Evolutionary conservation across 1,139 yeast species (phyloP).

Genomic region (Pichia sp.): DNA sequence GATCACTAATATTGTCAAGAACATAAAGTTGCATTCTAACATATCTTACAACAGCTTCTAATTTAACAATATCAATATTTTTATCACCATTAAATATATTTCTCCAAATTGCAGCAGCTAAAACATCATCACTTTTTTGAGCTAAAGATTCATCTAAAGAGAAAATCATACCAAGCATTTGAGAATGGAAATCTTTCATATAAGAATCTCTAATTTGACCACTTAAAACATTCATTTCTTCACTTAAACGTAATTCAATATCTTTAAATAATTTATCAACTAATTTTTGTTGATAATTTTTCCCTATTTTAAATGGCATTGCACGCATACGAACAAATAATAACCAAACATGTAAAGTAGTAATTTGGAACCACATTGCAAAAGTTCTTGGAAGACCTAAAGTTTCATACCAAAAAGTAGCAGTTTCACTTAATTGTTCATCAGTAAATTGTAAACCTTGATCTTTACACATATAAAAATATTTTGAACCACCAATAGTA

Average conservation of each 20-base stretch:
- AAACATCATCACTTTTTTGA: constrained; percentile 68
- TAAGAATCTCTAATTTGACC: constrained; percentile 80
- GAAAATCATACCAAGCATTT: constrained; percentile 80
- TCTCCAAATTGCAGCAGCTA: constrained; percentile 89
- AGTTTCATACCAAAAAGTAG: constrained; percentile 70
- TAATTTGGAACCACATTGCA: constrained; percentile 92
- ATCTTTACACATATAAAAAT: constrained; percentile 78
- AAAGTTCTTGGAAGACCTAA: constrained; percentile 78
- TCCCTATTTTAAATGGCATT: constrained; percentile 84
- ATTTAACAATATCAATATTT: constrained; percentile 72
- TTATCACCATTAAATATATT: constrained; percentile 82
- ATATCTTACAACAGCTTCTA: constrained; percentile 83
- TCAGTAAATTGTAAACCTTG: constrained; percentile 75
- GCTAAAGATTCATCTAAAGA: constrained; percentile 90
- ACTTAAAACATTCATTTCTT: constrained; percentile 80
- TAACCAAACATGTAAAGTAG: constrained; percentile 89
- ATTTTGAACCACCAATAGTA: constrained; percentile 84
- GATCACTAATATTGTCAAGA: constrained; percentile 74
- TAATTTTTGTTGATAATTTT: constrained; percentile 84
- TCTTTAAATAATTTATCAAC: constrained; percentile 87
- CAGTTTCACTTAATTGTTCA: constrained; percentile 59
- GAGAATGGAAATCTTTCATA: constrained; percentile 84
- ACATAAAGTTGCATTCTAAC: constrained; percentile 86
- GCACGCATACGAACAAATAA: constrained; percentile 92
- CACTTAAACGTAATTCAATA: constrained; percentile 76